A percentile compares a stretch with the other conserved stretches of the same genome.
Evolutionary conservation across 257 asterid genomes (phyloP).

Genomic region (Nicotiana sylvestris): DNA sequence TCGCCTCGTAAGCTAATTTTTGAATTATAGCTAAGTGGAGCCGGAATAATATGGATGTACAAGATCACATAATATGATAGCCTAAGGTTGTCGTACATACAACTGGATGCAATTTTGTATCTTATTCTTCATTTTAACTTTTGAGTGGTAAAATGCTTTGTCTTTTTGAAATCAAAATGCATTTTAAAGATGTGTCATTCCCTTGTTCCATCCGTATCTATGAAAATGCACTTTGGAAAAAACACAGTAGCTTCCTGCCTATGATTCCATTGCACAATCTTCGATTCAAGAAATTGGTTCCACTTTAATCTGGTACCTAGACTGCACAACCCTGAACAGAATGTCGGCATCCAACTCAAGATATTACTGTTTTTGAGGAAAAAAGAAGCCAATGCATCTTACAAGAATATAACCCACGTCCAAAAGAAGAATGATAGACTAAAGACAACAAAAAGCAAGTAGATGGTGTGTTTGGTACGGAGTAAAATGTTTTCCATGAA

Average conservation of each 20-base stretch:
- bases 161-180: neutral
- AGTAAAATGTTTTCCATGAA: too few relatives aligned
- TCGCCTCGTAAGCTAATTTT: neutral
- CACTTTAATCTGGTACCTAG: conserved; percentile 11
- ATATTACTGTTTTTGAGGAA: conserved; percentile 1
- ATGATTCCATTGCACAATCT: neutral
- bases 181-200: neutral
- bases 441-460: neutral
- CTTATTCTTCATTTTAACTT: neutral
- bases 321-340: conserved; percentile 8
- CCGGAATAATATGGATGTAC: too few relatives aligned
- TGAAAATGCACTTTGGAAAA: neutral
- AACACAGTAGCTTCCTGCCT: neutral
- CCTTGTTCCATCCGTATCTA: neutral
- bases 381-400: neutral
- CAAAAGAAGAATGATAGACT: neutral
- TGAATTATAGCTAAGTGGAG: too few relatives aligned
- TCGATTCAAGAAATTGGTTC: neutral
- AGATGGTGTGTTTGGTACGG: neutral
- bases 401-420: neutral
- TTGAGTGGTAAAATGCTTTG: neutral
- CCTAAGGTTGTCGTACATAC: neutral
- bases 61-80: too few relatives aligned
- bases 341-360: conserved; percentile 10
- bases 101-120: neutral